Percentiles rank a stretch among this genome's conserved stretches.
These are phyloP conservation scores for Naganishia kalamii DNA, from an alignment of 768 basidiomycete species.

Conservation along the genomic window DNA sequence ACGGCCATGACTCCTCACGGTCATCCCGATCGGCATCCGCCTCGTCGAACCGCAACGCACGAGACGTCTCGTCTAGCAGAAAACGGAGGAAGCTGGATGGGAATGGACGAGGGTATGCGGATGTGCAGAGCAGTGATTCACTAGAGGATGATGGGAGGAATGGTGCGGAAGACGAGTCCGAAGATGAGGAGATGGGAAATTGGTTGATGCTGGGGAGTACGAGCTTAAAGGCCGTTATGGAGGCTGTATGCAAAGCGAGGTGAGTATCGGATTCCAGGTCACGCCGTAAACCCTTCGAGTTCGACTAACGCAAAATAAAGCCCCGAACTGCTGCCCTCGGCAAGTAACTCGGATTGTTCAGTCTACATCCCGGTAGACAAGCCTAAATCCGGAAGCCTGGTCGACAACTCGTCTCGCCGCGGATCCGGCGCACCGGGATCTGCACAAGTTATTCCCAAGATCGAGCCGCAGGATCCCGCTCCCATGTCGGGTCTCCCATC, in stretches of 20 bases:
- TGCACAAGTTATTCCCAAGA: background rate
- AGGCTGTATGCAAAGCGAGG: slow-evolving; percentile 18
- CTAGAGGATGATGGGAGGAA: slow-evolving; percentile 25
- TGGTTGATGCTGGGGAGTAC: slow-evolving; percentile 13
- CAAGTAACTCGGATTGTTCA: background rate
- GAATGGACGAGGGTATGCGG: background rate
- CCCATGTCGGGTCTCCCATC: background rate
- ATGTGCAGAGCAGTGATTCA: slow-evolving; percentile 38
- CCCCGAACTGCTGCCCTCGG: slow-evolving; percentile 5
- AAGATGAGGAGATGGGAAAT: slow-evolving; percentile 38
- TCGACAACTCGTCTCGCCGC: background rate
- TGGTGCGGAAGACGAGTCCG: slow-evolving; percentile 43
- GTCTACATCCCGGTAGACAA: slow-evolving; percentile 3
- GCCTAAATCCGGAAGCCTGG: background rate
- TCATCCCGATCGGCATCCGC: background rate
- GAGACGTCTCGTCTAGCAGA: background rate
- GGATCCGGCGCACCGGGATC: background rate
- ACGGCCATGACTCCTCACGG: background rate
- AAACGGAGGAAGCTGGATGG: slow-evolving; percentile 7
- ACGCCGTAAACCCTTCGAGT: background rate
- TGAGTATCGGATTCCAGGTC: background rate
- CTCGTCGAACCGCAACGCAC: background rate
- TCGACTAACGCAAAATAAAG: background rate
- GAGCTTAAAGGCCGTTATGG: slow-evolving; percentile 13
- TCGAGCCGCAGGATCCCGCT: background rate